A percentile compares a stretch with the other conserved stretches of the same genome.
phyloP scores from a whole-genome alignment of 495 filamentous ascomycete species.

The Jackrogersella multiformis region DNA sequence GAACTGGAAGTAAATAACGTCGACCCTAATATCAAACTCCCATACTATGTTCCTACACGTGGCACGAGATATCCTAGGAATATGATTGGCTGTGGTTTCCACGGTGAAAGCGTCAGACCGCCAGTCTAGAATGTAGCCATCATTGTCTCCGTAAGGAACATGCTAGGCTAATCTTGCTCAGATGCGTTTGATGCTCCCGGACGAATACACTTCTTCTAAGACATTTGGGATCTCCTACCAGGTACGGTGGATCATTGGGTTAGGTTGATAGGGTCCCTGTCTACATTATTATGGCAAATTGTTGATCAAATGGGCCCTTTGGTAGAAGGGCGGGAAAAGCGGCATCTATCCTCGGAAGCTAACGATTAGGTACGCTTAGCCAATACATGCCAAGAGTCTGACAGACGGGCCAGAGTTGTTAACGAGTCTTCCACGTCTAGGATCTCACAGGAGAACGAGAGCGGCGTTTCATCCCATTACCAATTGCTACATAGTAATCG shows the following conservation, averaged over 20 bases:
- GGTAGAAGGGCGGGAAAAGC: conserved; percentile 28
- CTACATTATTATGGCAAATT: conserved; percentile 15
- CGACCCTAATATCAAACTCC: not conserved
- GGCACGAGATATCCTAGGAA: conserved; percentile 13
- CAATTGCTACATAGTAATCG: conserved; percentile 31
- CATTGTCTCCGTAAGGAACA: not conserved
- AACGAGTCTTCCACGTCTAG: conserved; percentile 45
- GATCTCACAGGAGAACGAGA: conserved; percentile 44
- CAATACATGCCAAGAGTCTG: conserved; percentile 17
- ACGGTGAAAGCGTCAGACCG: conserved; percentile 13
- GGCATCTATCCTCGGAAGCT: conserved; percentile 27
- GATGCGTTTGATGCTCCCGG: conserved; percentile 34
- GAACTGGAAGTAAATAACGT: conserved; percentile 63
- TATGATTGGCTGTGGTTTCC: conserved; percentile 21
- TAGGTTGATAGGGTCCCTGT: conserved; percentile 16
- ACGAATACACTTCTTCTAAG: conserved; percentile 19
- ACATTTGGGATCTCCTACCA: conserved; percentile 30
- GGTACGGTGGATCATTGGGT: conserved; percentile 33
- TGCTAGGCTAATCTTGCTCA: conserved; percentile 11
- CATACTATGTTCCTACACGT: conserved; percentile 17
- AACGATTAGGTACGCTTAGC: conserved; percentile 22
- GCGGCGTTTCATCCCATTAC: conserved; percentile 52
- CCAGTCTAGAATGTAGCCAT: conserved; percentile 12
- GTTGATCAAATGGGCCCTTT: conserved; percentile 26
- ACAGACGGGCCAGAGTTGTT: conserved; percentile 12